These are phyloP conservation scores for Ophiosphaerella korrae DNA, from an alignment of 2,329 filamentous ascomycete species.

Conservation along the genomic window DNA sequence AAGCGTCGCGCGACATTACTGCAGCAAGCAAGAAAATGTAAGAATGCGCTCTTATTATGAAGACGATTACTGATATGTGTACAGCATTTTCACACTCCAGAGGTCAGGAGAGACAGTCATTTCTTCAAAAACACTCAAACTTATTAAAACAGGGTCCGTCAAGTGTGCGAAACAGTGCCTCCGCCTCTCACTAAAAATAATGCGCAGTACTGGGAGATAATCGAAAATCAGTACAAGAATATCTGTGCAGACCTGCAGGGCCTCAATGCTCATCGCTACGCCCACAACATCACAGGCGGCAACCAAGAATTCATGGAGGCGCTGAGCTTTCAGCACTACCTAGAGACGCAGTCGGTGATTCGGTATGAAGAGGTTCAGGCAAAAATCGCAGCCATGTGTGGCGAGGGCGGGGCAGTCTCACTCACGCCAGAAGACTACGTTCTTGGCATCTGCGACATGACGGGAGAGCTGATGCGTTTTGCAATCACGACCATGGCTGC, in stretches of 20 bases:
- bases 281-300: conserved; percentile 74
- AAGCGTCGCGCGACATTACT: conserved; percentile 90
- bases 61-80: conserved; percentile 13
- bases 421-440: conserved; percentile 85
- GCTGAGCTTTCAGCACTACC: conserved; percentile 85
- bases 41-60: conserved; percentile 11
- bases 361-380: conserved; percentile 64
- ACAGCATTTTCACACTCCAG: conserved; percentile 82
- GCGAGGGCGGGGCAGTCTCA: conserved; percentile 57
- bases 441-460: conserved; percentile 89
- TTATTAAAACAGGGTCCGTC: conserved; percentile 63
- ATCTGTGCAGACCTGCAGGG: conserved; percentile 76
- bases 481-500: conserved; percentile 87
- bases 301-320: conserved; percentile 96
- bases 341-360: conserved; percentile 76
- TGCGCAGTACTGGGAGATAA: conserved; percentile 70
- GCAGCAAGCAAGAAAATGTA: conserved; percentile 97
- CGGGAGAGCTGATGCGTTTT: conserved; percentile 96
- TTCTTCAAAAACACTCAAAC: not conserved
- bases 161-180: conserved; percentile 65
- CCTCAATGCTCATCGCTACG: conserved; percentile 83
- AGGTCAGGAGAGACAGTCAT: conserved; percentile 55
- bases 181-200: conserved; percentile 72
- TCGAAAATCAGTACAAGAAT: conserved; percentile 68
- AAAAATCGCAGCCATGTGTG: conserved; percentile 45